Base-by-base conservation (phyloP, 805 yeast species). In the Lipomyces kockii region DNA sequence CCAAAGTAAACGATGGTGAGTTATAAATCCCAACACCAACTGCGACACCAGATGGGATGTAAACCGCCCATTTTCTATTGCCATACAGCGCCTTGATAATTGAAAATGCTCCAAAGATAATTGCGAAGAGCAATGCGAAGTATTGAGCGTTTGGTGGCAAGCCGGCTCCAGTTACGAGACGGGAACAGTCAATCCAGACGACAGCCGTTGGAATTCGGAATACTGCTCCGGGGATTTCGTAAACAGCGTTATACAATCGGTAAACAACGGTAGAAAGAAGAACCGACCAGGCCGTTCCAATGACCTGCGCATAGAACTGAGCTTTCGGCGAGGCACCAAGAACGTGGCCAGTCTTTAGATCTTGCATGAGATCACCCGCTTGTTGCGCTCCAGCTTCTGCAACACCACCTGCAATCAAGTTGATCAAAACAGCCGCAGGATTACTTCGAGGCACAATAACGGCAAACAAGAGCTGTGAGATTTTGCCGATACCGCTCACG, bases 301-400 rank as follows among this genome's bases (percentile, higher is more conserved):
- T 84, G 14, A 92, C 72, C 78, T 95, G 98, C 0, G 98, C 98
- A 25, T 87, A 76, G 73, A 95, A 93, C 78, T 95, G 99, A 2
- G 97, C 97, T 69, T 84, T 85, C 20, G 97, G 97, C 0, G 97
- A 90, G 0, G 98, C 98, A 17, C 97, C 97, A 1, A 94, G 75
- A 62, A 94, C 78, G 78, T 91, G 94, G 0, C 98, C 98, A 0
- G 99, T 93, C 77, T 95, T 95, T 73, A 94, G 82, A 79, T 95
- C 98, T 80, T 94, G 99, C 97, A 95, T 91, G 75, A 94, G 82
- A 79, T 94, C 99, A 37, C 99, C 98, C 1, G 98, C 98, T 79
- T 94, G 99, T 80, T 95, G 98, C 2, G 99, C 97, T 8, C 98
- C 98, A 0, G 98, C 98, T 80, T 94, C 99, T 1, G 98, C 96